phyloP scores from a whole-genome alignment of 139 green algal genomes.

The Trebouxia sp. region DNA sequence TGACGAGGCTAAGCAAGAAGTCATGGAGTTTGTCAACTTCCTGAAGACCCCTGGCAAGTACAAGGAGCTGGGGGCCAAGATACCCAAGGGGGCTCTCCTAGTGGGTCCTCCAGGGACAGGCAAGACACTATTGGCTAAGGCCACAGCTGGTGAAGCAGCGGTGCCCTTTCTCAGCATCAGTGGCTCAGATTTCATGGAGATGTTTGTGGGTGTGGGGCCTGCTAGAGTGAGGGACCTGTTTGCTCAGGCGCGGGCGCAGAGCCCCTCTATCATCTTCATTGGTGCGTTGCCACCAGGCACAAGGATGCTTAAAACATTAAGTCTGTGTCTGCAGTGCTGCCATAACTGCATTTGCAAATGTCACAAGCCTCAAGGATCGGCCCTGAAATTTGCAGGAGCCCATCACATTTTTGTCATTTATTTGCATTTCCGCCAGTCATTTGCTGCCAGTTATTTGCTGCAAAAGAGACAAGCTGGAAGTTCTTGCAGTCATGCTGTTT shows the following conservation, averaged over 20 bases:
- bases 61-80: conserved; percentile 84
- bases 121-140: conserved; percentile 97
- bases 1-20: conserved; percentile 94
- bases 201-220: conserved; percentile 92
- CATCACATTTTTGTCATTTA: no score
- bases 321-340: no score
- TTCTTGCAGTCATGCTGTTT: no score
- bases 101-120: conserved; percentile 75
- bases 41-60: conserved; percentile 73
- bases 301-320: background rate
- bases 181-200: conserved; percentile 83
- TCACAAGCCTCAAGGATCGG: no score
- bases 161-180: conserved; percentile 92
- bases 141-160: conserved; percentile 92
- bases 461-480: no score
- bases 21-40: conserved; percentile 99
- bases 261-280: conserved; percentile 97
- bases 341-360: no score
- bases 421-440: no score
- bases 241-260: conserved; percentile 80
- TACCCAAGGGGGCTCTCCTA: conserved; percentile 91
- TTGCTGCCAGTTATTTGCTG: no score
- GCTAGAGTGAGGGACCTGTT: conserved; percentile 96
- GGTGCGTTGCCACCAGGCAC: conserved; percentile 24
- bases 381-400: no score